These are phyloP conservation scores for Omphalotus olearius DNA, from an alignment of 1,284 basidiomycete genomes.

Conservation along the genomic window DNA sequence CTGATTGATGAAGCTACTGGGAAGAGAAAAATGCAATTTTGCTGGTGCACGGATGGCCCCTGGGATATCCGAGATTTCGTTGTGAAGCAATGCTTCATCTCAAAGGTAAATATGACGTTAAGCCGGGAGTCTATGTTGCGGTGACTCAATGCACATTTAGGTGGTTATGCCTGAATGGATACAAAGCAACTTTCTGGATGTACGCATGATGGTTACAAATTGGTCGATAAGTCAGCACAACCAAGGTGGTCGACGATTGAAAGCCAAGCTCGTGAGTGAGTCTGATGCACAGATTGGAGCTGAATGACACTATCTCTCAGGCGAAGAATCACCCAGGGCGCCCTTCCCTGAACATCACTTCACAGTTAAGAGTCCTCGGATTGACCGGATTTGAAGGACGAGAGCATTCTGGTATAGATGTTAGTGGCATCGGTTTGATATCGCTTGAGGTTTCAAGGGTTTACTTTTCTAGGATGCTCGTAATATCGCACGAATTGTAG, in stretches of 20 bases:
- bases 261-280: conserved; percentile 9
- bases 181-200: conserved; percentile 65
- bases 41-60: conserved; percentile 79
- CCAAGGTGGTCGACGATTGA: conserved; percentile 1
- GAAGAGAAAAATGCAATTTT: conserved; percentile 55
- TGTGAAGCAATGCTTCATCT: conserved; percentile 85
- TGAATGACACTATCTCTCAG: not conserved
- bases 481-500: conserved; percentile 77
- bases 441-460: not conserved
- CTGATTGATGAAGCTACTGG: conserved; percentile 58
- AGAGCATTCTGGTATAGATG: conserved; percentile 85
- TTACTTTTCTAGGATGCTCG: conserved; percentile 65
- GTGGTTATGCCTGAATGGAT: conserved; percentile 68
- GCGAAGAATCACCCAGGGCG: not conserved
- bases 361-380: conserved; percentile 56
- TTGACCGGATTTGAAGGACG: conserved; percentile 73
- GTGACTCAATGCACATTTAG: conserved; percentile 34
- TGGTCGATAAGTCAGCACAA: conserved; percentile 24
- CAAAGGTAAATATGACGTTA: conserved; percentile 46
- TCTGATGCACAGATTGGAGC: not conserved
- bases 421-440: conserved; percentile 37
- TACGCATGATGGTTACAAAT: conserved; percentile 53
- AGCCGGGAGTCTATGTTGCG: conserved; percentile 17
- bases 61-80: conserved; percentile 84
- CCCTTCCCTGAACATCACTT: conserved; percentile 44